Conservation (phyloP, 164 flowering plant species). For the Warburgia ugandensis region DNA sequence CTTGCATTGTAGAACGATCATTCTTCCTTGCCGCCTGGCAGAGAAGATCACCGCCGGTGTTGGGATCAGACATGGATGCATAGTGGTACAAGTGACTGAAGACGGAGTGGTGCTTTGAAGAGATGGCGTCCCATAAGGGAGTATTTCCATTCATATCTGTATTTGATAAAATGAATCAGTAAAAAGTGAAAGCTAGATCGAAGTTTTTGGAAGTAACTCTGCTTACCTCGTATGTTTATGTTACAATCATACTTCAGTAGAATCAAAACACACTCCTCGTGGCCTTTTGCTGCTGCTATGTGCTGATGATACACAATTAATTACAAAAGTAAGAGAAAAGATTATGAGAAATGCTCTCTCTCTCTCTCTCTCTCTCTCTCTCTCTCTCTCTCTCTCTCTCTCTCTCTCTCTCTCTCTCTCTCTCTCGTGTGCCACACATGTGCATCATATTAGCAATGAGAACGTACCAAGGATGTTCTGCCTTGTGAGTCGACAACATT, state of each 20-base stretch:
- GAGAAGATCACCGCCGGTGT: slow-evolving; percentile 60
- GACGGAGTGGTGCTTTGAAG: slow-evolving; percentile 54
- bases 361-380: not conserved
- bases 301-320: slow-evolving; percentile 36
- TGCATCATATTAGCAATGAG: not conserved
- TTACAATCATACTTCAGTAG: slow-evolving; percentile 66
- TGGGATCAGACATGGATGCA: slow-evolving; percentile 50
- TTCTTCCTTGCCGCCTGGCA: slow-evolving; percentile 69
- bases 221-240: slow-evolving; percentile 50
- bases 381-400: not conserved
- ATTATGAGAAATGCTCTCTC: not conserved
- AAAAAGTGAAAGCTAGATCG: not conserved
- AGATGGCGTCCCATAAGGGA: slow-evolving; percentile 74
- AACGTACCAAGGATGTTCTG: slow-evolving; percentile 74
- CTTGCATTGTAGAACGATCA: slow-evolving; percentile 48
- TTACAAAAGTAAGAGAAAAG: not conserved
- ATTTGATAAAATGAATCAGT: slow-evolving; percentile 1
- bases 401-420: not conserved
- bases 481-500: slow-evolving; percentile 61
- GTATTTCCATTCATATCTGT: slow-evolving; percentile 71
- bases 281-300: slow-evolving; percentile 75
- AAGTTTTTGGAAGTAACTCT: not conserved
- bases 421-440: not conserved
- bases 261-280: slow-evolving; percentile 69
- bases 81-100: slow-evolving; percentile 55